phyloP scores from a whole-genome alignment of 1,139 yeast species.

The Yamadazyma atlantica region DNA sequence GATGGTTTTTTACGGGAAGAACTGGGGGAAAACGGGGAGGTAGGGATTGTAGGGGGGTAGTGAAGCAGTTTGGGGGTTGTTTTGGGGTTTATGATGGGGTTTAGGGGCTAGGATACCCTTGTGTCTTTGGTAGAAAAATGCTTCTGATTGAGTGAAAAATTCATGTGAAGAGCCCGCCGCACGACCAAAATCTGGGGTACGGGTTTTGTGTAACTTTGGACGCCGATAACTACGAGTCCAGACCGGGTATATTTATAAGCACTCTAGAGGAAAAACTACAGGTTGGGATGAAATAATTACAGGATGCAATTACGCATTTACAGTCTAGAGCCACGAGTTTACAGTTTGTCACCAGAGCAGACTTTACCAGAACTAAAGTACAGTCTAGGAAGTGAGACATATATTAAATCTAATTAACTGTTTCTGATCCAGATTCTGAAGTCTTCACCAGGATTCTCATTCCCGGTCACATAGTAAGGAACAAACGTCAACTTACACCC shows the following conservation, averaged over 20 bases:
- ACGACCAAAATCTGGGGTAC: slow-evolving; percentile 2
- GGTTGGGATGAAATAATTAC: too few species aligned
- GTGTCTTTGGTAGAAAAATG: too few species aligned
- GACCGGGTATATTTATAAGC: neutral
- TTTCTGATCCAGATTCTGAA: slow-evolving; percentile 17
- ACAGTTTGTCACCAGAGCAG: too few species aligned
- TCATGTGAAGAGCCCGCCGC: slow-evolving; percentile 1
- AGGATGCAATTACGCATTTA: too few species aligned
- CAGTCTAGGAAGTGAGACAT: too few species aligned
- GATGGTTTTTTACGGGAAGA: too few species aligned
- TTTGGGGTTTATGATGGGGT: neutral
- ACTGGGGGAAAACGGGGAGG: neutral
- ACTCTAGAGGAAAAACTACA: neutral
- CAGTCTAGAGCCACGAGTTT: too few species aligned
- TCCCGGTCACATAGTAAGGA: slow-evolving; percentile 20
- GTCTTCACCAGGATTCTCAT: slow-evolving; percentile 19
- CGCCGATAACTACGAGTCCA: slow-evolving; percentile 1
- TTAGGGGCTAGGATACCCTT: too few species aligned
- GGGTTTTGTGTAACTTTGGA: neutral
- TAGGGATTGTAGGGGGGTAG: neutral
- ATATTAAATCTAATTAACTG: neutral
- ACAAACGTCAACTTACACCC: slow-evolving; percentile 12
- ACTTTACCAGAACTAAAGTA: too few species aligned
- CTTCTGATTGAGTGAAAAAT: neutral
- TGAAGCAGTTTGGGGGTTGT: too few species aligned